Evolutionary conservation across 2,329 filamentous ascomycete genomes (phyloP).

Genomic region (Aureobasidium sp.): DNA sequence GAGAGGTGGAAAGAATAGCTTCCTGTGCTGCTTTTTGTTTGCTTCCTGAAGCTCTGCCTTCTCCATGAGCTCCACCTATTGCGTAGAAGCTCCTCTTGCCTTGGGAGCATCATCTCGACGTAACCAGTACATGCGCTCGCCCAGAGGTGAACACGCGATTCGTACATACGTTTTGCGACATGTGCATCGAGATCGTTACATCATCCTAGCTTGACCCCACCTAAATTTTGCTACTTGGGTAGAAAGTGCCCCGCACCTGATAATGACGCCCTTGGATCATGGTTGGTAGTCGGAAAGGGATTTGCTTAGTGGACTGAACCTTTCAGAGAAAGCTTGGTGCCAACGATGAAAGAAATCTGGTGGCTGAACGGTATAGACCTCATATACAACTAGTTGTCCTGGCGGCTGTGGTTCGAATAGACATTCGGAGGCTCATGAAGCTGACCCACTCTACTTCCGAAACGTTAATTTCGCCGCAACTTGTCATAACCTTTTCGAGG

Average conservation of each 20-base stretch:
- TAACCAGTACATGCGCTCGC: background rate
- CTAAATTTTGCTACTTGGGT: background rate
- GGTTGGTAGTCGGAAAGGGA: background rate
- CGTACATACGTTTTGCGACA: background rate
- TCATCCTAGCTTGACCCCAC: background rate
- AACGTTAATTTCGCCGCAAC: background rate
- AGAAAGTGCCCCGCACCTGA: background rate
- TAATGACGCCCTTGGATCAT: background rate
- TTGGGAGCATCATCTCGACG: background rate
- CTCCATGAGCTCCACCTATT: background rate
- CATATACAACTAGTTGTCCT: background rate
- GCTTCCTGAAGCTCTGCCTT: background rate
- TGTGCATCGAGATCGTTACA: constrained; percentile 4
- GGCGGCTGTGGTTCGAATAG: background rate
- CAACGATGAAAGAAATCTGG: too few relatives aligned
- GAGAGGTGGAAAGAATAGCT: background rate
- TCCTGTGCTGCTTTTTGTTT: constrained; percentile 2
- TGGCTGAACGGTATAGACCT: background rate
- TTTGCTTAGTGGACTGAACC: background rate
- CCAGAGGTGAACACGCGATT: background rate
- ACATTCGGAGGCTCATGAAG: background rate
- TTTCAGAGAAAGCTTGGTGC: too few relatives aligned
- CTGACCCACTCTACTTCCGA: background rate
- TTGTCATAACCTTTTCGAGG: background rate
- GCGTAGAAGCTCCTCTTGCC: background rate